Percentiles rank a stretch among this genome's conserved stretches.
phyloP scores from a whole-genome alignment of 2,329 filamentous ascomycete genomes.

The Paecilomyces variotii region DNA sequence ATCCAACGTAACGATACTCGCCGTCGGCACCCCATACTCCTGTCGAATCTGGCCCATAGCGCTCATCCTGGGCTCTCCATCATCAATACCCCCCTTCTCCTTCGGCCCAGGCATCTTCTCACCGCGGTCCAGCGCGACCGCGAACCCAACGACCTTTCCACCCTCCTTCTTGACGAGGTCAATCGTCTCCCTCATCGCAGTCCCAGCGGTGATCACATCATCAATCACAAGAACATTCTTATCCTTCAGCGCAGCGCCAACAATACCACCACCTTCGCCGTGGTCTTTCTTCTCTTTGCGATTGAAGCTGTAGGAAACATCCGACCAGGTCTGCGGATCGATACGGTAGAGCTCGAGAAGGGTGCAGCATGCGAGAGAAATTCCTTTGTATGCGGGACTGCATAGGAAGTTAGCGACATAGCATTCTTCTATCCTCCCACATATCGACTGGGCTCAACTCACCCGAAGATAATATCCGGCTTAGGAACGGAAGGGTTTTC shows the following conservation, averaged over 20 bases:
- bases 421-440: neutral
- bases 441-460: neutral
- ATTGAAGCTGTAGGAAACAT: neutral
- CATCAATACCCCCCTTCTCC: conserved; percentile 51
- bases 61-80: conserved; percentile 59
- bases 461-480: neutral
- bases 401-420: neutral
- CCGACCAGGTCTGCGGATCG: neutral
- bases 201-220: neutral
- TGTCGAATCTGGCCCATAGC: conserved; percentile 74
- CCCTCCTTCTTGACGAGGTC: neutral
- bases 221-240: neutral
- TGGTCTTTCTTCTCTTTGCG: neutral
- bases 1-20: conserved; percentile 71
- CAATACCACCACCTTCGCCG: neutral
- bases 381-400: neutral
- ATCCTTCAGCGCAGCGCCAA: neutral
- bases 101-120: conserved; percentile 46
- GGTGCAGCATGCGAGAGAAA: neutral
- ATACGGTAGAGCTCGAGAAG: neutral
- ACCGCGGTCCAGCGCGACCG: neutral
- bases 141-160: neutral
- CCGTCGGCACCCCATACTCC: conserved; percentile 71
- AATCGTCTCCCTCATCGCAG: neutral
- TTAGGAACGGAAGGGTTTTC: neutral